phyloP scores from a whole-genome alignment of 2,329 filamentous ascomycete species.

The Colletotrichum shisoi region DNA sequence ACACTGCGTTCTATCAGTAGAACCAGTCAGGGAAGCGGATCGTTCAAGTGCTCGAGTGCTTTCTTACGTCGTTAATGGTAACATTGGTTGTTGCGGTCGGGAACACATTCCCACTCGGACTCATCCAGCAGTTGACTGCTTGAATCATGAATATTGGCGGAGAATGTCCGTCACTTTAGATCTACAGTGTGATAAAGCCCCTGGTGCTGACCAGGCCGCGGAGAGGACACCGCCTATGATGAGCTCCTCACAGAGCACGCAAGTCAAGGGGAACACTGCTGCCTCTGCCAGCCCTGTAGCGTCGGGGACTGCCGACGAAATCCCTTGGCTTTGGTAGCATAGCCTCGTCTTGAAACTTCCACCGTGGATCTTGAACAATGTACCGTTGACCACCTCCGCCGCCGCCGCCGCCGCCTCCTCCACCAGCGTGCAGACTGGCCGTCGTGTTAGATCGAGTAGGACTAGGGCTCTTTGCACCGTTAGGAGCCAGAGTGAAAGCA shows the following conservation, averaged over 20 bases:
- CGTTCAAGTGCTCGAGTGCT: not conserved
- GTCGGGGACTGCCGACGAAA: conserved; percentile 76
- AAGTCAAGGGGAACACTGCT: conserved; percentile 94
- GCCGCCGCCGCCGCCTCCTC: conserved; percentile 38
- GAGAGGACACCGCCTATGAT: not conserved
- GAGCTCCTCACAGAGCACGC: conserved; percentile 56
- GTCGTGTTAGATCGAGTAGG: conserved; percentile 51
- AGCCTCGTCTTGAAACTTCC: conserved; percentile 85
- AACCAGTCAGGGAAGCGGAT: not conserved
- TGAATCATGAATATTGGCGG: not conserved
- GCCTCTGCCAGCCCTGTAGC: conserved; percentile 88
- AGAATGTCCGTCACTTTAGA: not conserved
- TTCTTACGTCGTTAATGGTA: not conserved
- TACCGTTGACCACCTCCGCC: conserved; percentile 52
- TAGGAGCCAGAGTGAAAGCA: conserved; percentile 75
- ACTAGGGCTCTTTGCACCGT: conserved; percentile 64
- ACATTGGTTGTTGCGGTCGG: not conserved
- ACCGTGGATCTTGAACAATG: conserved; percentile 78
- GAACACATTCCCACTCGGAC: not conserved
- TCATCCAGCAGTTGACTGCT: not conserved
- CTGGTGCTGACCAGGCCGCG: not conserved
- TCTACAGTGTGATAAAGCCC: not conserved
- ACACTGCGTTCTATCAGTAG: not conserved
- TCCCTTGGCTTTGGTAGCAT: conserved; percentile 85
- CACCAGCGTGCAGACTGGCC: conserved; percentile 20